Evolutionary conservation across 345 rosid species (phyloP), one percentile per base, ranked within the genome.

Genomic region (Eucalyptus tenuipes): DNA sequence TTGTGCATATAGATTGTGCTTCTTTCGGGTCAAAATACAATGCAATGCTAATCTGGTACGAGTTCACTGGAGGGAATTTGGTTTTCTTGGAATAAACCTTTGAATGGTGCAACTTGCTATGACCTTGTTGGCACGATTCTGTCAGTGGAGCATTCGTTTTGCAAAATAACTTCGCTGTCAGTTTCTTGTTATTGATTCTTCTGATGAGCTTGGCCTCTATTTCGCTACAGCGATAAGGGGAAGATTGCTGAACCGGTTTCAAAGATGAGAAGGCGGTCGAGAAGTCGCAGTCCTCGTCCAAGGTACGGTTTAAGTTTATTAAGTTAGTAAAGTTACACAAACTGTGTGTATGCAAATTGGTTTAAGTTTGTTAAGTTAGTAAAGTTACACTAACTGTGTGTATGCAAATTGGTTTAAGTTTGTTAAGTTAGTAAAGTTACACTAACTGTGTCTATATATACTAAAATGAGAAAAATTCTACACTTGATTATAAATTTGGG

Each of bases 241-340:
- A 93, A 92, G 89, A 91, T 93, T 75, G 88, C 86, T 18, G 96
- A 94, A 89, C 90, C 95, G 16, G 88, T 27, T 71, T 91, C 95
- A 44, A 93, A 88, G 89, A 91, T 94, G 14, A 91, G 79, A 49
- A 0, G 92, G 88, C 87, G 88, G 88, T 93, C 95, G 25, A 91
- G 95, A 86, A 94, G 96, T 81, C 92, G 93, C 88, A 94, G 96
- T 87, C 96, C 96, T 89, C 91, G 91, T 8, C 93, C 89, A 88
- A 93, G 92, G 94, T 92, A 87, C 37, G 57, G 49, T 48, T 40
- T 40, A 31, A 31, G 87, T 49, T 50, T 40, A 47, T 75, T 20
- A 75, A 37, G 47, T 75, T 75, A 40, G 47, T 75, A 37, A 37
- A 75, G 47, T 75, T 22, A 33, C 40, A 20, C 80, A 68, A 68